Base-by-base conservation (phyloP, 805 yeast species). In the Myxozyma mucilagina region DNA sequence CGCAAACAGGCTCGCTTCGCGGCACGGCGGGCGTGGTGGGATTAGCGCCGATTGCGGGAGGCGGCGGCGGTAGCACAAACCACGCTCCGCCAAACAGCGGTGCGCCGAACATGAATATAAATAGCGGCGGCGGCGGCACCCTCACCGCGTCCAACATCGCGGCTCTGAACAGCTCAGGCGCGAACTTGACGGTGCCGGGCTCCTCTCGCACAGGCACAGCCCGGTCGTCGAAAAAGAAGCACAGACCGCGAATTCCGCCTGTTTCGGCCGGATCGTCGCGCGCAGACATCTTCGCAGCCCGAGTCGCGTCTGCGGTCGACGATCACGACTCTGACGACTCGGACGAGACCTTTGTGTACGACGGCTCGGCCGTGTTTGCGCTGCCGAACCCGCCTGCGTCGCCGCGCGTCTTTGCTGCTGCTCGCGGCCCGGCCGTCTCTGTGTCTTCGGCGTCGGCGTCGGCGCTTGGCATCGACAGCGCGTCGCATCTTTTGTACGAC, bases 281-380 rank as follows among this genome's bases (percentile, higher is more conserved):
- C 70, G 94, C 97, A 0, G 98, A 92, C 70, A 84, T 90, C 62
- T 94, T 94, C 74, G 98, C 97, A 9, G 97, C 98, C 0, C 89
- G 87, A 68, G 79, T 94, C 63, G 98, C 97, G 8, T 87, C 90
- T 58, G 98, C 98, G 0, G 96, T 93, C 3, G 96, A 88, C 65
- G 97, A 90, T 68, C 92, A 84, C 47, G 90, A 88, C 63, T 84
- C 88, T 44, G 86, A 92, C 38, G 97, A 92, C 72, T 85, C 91
- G 31, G 97, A 92, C 68, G 99, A 94, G 73, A 90, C 96, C 1
- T 93, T 94, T 79, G 97, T 93, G n/a, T 93, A 93, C 73, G 97
- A 92, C 29, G 29, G 29, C 4, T 24, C 29, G 4, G 29, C 29
- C 4, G 29, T 24, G 29, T 24, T 24, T 24, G 29, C 29, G 29